Evolutionary conservation across 306 rosid species (phyloP).

Genomic region (Castanea sativa): DNA sequence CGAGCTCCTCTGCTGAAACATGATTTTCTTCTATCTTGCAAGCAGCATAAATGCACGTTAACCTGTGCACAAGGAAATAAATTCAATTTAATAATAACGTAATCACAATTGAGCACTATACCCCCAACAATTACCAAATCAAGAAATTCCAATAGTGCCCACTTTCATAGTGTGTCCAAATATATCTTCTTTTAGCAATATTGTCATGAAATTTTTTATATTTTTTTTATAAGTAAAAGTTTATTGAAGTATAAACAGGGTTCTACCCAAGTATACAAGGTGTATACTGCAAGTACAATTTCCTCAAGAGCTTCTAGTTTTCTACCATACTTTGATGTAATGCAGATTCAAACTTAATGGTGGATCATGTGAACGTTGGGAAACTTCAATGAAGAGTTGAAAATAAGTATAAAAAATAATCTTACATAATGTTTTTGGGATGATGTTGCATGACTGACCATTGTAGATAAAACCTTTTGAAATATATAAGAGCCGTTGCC

Average conservation of each 20-base stretch:
- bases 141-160: background rate
- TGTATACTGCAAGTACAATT: background rate
- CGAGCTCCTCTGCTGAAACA: constrained; percentile 99
- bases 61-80: constrained; percentile 47
- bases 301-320: background rate
- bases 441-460: constrained; percentile 97
- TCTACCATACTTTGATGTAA: constrained; percentile 7
- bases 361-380: background rate
- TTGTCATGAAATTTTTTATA: too few species aligned
- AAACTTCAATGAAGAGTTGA: constrained; percentile 13
- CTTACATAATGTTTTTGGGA: constrained; percentile 91
- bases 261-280: too few species aligned
- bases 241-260: too few species aligned
- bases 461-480: constrained; percentile 87
- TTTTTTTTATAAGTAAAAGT: too few species aligned
- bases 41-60: constrained; percentile 95
- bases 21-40: constrained; percentile 99
- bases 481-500: constrained; percentile 92
- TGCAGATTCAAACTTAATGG: constrained; percentile 7
- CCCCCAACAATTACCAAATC: background rate
- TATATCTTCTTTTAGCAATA: too few species aligned
- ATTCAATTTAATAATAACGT: constrained; percentile 4
- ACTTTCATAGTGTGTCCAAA: background rate
- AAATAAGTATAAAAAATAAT: constrained; percentile 12
- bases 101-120: background rate